Percentiles rank a stretch among this genome's conserved stretches.
Evolutionary conservation across 192 early-diverging fungal species (phyloP).

Genomic region (Umbelopsis ramanniana): DNA sequence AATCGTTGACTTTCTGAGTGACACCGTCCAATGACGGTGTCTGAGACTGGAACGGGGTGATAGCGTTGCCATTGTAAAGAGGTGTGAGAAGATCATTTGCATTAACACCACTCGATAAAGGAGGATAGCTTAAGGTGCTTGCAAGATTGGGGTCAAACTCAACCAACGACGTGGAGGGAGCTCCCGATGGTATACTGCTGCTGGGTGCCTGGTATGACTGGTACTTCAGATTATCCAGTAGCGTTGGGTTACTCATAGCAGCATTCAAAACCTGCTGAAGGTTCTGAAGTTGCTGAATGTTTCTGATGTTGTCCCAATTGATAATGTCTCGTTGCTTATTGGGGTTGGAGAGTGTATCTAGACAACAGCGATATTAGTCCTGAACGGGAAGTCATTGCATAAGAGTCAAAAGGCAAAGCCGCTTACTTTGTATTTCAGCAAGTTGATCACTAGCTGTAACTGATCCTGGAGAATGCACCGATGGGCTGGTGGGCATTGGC

Average conservation of each 20-base stretch:
- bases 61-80: background rate
- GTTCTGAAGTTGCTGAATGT: slow-evolving; percentile 12
- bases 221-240: slow-evolving; percentile 13
- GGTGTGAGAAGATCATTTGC: background rate
- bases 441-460: background rate
- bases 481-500: background rate
- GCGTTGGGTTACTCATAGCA: slow-evolving; percentile 8
- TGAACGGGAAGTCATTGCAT: background rate
- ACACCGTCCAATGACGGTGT: slow-evolving; percentile 1
- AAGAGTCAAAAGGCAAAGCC: background rate
- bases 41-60: background rate
- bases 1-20: slow-evolving; percentile 8
- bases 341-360: slow-evolving; percentile 13
- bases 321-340: slow-evolving; percentile 16
- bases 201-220: background rate
- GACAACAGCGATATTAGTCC: background rate
- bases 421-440: slow-evolving; percentile 20
- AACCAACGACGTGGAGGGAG: slow-evolving; percentile 5
- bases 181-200: background rate
- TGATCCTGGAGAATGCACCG: background rate
- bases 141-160: background rate
- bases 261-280: slow-evolving; percentile 18
- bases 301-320: slow-evolving; percentile 22
- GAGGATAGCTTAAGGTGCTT: background rate
- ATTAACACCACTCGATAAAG: background rate